Evolutionary conservation across 805 yeast genomes (phyloP).

Genomic region (Torulaspora indica): DNA sequence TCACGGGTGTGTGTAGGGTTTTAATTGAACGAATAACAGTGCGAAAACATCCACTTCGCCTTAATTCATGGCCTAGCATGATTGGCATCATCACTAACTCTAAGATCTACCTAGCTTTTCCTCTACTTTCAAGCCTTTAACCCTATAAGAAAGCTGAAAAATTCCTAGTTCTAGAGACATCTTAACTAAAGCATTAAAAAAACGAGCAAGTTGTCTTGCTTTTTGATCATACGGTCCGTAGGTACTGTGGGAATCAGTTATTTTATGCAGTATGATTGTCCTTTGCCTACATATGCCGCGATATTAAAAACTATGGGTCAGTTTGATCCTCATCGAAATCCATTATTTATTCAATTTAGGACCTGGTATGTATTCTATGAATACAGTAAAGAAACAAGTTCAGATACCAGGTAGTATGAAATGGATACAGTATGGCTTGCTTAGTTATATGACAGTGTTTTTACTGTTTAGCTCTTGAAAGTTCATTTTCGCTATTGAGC

Average conservation of each 20-base stretch:
- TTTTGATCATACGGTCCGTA: not conserved
- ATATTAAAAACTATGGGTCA: not conserved
- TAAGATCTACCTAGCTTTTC: not conserved
- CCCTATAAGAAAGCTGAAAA: not conserved
- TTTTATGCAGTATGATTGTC: not conserved
- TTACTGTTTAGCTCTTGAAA: constrained; percentile 2
- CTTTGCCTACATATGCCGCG: not conserved
- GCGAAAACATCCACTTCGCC: not conserved
- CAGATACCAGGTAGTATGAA: constrained; percentile 21
- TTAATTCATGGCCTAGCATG: not conserved
- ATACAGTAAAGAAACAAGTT: constrained; percentile 5
- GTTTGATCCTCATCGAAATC: not conserved
- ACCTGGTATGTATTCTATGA: constrained; percentile 10
- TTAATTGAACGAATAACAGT: constrained; percentile 19
- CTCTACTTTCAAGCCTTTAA: not conserved
- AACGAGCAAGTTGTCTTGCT: not conserved
- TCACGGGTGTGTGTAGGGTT: constrained; percentile 30
- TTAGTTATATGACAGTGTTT: too few relatives aligned
- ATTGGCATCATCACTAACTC: not conserved
- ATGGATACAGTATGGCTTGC: constrained; percentile 18
- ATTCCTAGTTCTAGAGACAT: not conserved
- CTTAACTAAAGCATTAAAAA: not conserved
- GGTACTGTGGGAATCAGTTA: not conserved
- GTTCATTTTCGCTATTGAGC: not conserved
- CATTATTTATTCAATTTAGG: constrained; percentile 6